These are phyloP conservation scores for Xylona heveae DNA, from an alignment of 495 filamentous ascomycete species.

Conservation along the genomic window DNA sequence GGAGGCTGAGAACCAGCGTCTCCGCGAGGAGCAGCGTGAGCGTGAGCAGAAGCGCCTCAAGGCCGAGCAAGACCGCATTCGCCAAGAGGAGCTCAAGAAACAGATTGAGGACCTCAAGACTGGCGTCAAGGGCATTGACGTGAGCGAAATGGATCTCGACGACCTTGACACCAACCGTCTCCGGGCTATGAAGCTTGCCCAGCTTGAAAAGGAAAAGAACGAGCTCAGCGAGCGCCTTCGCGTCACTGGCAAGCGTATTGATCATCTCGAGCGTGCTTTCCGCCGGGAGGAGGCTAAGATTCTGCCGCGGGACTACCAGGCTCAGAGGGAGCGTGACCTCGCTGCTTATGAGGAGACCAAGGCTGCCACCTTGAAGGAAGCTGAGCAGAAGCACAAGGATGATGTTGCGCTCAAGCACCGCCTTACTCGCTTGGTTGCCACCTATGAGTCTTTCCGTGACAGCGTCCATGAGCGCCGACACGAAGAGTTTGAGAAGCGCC, in stretches of 20 bases:
- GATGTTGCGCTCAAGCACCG: constrained; percentile 85
- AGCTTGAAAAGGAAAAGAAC: constrained; percentile 95
- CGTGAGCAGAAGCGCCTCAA: constrained; percentile 75
- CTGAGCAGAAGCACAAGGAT: constrained; percentile 73
- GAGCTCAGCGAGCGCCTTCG: constrained; percentile 74
- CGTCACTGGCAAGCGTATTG: constrained; percentile 84
- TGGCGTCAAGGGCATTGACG: constrained; percentile 54
- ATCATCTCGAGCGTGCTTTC: constrained; percentile 93
- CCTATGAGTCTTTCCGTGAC: constrained; percentile 63
- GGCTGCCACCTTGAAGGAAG: constrained; percentile 52
- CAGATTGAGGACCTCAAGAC: constrained; percentile 87
- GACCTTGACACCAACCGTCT: constrained; percentile 77
- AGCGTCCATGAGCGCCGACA: constrained; percentile 66
- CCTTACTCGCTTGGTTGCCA: constrained; percentile 54
- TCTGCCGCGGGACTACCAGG: constrained; percentile 64
- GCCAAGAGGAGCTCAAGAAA: constrained; percentile 83
- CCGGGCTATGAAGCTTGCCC: constrained; percentile 80
- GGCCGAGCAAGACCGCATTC: constrained; percentile 78
- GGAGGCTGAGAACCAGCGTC: constrained; percentile 68
- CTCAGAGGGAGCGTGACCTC: constrained; percentile 60
- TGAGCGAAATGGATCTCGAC: constrained; percentile 53
- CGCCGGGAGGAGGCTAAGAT: constrained; percentile 88
- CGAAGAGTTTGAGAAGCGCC: constrained; percentile 87
- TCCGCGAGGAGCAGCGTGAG: constrained; percentile 75
- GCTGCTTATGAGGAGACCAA: constrained; percentile 61